Base-by-base conservation (phyloP, 805 yeast species). In the Saturnispora hagleri region DNA sequence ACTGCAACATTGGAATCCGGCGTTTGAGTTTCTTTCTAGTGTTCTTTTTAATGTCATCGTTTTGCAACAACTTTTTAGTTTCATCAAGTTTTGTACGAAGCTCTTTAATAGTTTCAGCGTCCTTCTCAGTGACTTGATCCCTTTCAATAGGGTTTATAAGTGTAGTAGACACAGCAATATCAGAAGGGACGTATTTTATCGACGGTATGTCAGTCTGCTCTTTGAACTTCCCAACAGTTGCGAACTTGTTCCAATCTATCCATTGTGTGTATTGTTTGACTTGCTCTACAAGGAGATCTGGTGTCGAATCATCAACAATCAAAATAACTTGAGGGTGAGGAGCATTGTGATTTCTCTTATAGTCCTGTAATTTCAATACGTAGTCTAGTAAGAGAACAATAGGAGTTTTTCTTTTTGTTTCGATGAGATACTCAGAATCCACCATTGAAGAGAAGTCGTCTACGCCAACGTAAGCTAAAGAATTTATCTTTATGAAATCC, bases 181-280 rank as follows among this genome's bases (percentile, higher is more conserved):
- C 58, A 5, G 54, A 33, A 0, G 68, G 59, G 15, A 62, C 51
- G 31, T 51, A 46, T 22, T 55, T 59, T 3, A 55, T 43, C 9
- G 48, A 45, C 5, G 68, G 64, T 13, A 65, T 27, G 28, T 60
- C 62, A 15, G 51, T 49, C 1, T 51, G 57, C 3, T 53, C 48
- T 6, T 56, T 58, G 48, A 63, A 66, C 4, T 53, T 48, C 1
- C 69, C 70, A 15, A 66, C 36, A 10, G 56, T 52, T 4, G 63
- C 62, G 55, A 63, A 66, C 43, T 55, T 61, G 24, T 56, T 53
- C 70, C 69, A 66, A 50, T 65, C 67, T 47, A 66, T 55, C 78
- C 84, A 79, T 13, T 86, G 84, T 0, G 66, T 64, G 53, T 71
- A 75, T 2, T 63, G 62, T 57, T 73, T 81, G 44, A 85, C 66